Evolutionary conservation across 805 yeast genomes (phyloP).

Genomic region (Hanseniaspora mollemarum): DNA sequence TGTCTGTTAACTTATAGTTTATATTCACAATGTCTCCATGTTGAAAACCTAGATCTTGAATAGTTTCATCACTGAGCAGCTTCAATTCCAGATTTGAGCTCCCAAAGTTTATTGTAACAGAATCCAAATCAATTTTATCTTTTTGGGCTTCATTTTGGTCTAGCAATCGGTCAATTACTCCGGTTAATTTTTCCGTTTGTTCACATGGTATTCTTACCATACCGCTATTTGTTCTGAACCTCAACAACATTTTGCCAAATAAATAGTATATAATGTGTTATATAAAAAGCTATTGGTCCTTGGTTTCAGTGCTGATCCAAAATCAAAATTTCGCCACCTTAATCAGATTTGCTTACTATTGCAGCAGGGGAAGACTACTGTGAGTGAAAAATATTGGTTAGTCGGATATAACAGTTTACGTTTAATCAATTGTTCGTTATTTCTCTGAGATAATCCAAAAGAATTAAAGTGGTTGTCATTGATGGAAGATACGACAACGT

Average conservation of each 20-base stretch:
- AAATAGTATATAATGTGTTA: neutral
- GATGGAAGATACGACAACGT: slow-evolving; percentile 75
- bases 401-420: neutral
- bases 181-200: slow-evolving; percentile 34
- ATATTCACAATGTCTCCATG: slow-evolving; percentile 53
- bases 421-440: slow-evolving; percentile 16
- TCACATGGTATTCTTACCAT: slow-evolving; percentile 56
- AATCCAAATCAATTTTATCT: neutral
- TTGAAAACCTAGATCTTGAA: slow-evolving; percentile 39
- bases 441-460: slow-evolving; percentile 70
- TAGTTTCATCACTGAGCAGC: slow-evolving; percentile 23
- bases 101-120: neutral
- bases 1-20: slow-evolving; percentile 26
- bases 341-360: too few relatives aligned
- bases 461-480: slow-evolving; percentile 73
- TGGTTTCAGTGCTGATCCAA: neutral
- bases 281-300: neutral
- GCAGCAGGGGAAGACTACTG: too few relatives aligned
- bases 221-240: slow-evolving; percentile 81
- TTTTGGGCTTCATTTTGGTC: slow-evolving; percentile 15
- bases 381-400: too few relatives aligned
- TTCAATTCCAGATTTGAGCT: neutral
- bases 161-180: slow-evolving; percentile 35
- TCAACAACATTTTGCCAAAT: slow-evolving; percentile 38
- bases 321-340: neutral